Evolutionary conservation across 371 early-diverging fungal species (phyloP), one percentile per base, ranked within the genome.

Genomic region (Batkoa obscura): DNA sequence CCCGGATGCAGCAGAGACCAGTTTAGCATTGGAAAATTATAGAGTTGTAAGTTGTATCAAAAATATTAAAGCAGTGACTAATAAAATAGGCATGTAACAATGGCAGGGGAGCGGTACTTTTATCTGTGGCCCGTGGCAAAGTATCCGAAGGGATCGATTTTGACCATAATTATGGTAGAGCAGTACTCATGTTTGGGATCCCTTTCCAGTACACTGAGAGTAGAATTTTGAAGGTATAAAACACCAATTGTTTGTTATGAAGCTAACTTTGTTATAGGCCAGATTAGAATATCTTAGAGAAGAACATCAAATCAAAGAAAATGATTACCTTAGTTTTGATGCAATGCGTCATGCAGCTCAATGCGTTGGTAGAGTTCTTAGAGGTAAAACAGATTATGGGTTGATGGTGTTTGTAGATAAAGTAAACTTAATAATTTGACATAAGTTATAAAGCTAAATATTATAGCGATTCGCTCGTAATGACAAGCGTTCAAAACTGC

Each of bases 141-240:
- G 98, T 99, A 13, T 93, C 94, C 5, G 99, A 99, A 71, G 99
- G 99, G 15, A 95, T 99, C 61, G 99, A 99, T 82, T 99, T 99
- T 68, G 97, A 98, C 65, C 93, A 98, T 67, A 86, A 96, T 61
- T 98, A 99, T 70, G 99, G 99, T 5, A 80, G 99, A 33, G 98
- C 96, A 17, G 91, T 96, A 36, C 76, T 99, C 55, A 80, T 99
- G 80, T 95, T 96, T 77, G 99, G 99, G 12, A 96, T 99, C 45
- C 99, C 99, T 0, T 99, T 94, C 66, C 98, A 97, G 73, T 98
- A 94, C 65, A 99, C 99, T 0, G 98, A 99, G 65, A 87, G 87
- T 48, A 74, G 99, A 52, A 89, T 94, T 33, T 65, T 97, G 43
- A 95, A 94, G 71, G 80, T 78, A 43, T 46, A 13, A 4, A 56